A percentile compares a stretch with the other conserved stretches of the same genome.
Conservation (phyloP, 2,329 filamentous ascomycete species). For the Aspergillus brasiliensis region DNA sequence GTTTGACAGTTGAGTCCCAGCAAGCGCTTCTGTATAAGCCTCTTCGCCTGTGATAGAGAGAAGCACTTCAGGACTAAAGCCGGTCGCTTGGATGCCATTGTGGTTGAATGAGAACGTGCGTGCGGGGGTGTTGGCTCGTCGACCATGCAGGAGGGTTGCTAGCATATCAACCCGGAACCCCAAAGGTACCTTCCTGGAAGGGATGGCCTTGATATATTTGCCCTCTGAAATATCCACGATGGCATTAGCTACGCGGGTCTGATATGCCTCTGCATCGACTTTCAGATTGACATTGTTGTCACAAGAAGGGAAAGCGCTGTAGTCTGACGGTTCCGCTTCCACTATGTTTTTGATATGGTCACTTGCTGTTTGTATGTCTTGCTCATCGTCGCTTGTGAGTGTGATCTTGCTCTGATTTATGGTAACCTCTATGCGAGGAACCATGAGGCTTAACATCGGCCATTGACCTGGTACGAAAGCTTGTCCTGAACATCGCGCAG, state of each 20-base stretch:
- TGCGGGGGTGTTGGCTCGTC: constrained; percentile 16
- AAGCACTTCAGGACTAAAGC: constrained; percentile 22
- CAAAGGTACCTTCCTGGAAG: constrained; percentile 14
- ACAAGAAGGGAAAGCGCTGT: neutral
- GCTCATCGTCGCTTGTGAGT: neutral
- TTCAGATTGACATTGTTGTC: neutral
- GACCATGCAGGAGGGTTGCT: constrained; percentile 16
- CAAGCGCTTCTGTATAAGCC: constrained; percentile 18
- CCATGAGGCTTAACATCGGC: constrained; percentile 12
- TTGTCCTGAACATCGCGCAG: constrained; percentile 10
- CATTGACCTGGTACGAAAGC: constrained; percentile 11
- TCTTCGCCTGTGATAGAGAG: constrained; percentile 15
- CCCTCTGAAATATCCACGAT: constrained; percentile 8
- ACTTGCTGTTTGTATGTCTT: neutral
- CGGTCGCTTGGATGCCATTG: constrained; percentile 16
- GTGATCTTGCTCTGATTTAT: neutral
- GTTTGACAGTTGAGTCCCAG: constrained; percentile 13
- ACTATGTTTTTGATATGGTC: neutral
- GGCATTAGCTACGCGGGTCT: neutral
- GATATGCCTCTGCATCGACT: neutral
- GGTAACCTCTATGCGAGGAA: constrained; percentile 6
- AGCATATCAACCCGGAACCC: constrained; percentile 13
- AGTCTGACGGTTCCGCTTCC: too few species aligned
- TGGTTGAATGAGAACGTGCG: constrained; percentile 19
- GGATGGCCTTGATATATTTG: constrained; percentile 18